Percentiles rank a stretch among this genome's conserved stretches.
Evolutionary conservation across 108 stramenopile genomes (phyloP).

Genomic region (Schizochytrium sp.): DNA sequence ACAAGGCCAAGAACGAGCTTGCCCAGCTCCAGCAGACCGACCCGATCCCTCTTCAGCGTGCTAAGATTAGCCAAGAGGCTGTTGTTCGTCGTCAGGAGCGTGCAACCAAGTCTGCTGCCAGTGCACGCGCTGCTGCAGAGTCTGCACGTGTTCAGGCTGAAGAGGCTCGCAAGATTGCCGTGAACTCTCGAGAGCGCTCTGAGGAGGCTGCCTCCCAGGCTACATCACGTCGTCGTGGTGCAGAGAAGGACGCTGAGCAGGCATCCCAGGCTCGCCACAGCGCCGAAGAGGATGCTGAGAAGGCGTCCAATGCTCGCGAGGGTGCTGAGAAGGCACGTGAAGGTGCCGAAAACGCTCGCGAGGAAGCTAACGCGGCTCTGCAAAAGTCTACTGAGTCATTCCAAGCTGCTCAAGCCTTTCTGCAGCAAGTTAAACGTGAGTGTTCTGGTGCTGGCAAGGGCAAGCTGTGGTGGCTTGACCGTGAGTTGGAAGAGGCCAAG

Average conservation of each 20-base stretch:
- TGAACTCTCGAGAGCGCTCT: not conserved
- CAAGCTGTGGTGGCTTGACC: conserved; percentile 50
- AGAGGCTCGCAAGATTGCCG: conserved; percentile 26
- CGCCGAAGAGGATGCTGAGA: conserved; percentile 36
- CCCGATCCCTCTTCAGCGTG: conserved; percentile 25
- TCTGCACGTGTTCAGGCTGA: conserved; percentile 36
- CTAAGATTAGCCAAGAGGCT: conserved; percentile 42
- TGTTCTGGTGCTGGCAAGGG: conserved; percentile 52
- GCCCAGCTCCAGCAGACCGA: conserved; percentile 57
- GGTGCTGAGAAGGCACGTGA: conserved; percentile 17
- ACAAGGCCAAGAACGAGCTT: conserved; percentile 44
- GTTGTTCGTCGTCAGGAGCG: conserved; percentile 36
- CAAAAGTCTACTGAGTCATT: conserved; percentile 42
- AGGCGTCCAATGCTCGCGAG: not conserved
- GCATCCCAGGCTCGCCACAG: not conserved
- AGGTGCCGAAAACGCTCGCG: not conserved
- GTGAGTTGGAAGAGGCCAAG: conserved; percentile 53
- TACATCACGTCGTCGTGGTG: not conserved
- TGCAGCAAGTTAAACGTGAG: conserved; percentile 29
- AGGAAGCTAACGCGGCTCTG: not conserved
- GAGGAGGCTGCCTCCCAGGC: not conserved
- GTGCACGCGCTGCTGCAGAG: conserved; percentile 10
- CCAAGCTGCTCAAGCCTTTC: conserved; percentile 3
- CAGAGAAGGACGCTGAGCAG: not conserved
- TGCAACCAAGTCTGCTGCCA: conserved; percentile 9